Evolutionary conservation across 2,329 filamentous ascomycete species (phyloP).

Genomic region (Samsoniella hepiali): DNA sequence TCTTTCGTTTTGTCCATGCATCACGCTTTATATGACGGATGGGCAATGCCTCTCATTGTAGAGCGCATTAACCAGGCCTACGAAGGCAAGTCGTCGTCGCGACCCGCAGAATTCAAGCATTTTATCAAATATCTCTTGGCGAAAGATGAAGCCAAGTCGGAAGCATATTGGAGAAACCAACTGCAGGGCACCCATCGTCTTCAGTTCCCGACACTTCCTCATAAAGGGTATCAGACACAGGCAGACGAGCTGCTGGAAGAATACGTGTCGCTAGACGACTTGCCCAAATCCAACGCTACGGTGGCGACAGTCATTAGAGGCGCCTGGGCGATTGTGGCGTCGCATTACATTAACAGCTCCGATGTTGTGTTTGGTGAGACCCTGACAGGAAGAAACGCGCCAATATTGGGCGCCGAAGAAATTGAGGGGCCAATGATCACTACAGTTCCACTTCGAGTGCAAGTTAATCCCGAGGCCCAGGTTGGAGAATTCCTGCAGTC

Average conservation of each 20-base stretch:
- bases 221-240: conserved; percentile 45
- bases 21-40: conserved; percentile 56
- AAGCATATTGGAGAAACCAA: conserved; percentile 45
- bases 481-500: conserved; percentile 51
- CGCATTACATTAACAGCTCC: conserved; percentile 48
- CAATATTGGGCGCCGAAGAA: conserved; percentile 46
- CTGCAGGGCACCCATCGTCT: conserved; percentile 42
- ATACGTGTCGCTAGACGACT: conserved; percentile 41
- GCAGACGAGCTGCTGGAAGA: conserved; percentile 53
- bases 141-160: conserved; percentile 39
- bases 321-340: conserved; percentile 55
- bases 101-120: conserved; percentile 44
- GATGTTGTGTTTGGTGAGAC: conserved; percentile 60
- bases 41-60: conserved; percentile 50
- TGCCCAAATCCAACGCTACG: conserved; percentile 42
- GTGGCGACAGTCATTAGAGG: conserved; percentile 56
- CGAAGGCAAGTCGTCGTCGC: conserved; percentile 29
- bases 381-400: conserved; percentile 53
- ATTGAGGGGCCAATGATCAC: conserved; percentile 61
- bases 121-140: conserved; percentile 47
- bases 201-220: conserved; percentile 49
- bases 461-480: conserved; percentile 39
- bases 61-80: conserved; percentile 47
- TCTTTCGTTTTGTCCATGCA: conserved; percentile 54
- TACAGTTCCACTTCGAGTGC: conserved; percentile 54